phyloP scores from a whole-genome alignment of 257 asterid genomes.

The Solanum piurae region DNA sequence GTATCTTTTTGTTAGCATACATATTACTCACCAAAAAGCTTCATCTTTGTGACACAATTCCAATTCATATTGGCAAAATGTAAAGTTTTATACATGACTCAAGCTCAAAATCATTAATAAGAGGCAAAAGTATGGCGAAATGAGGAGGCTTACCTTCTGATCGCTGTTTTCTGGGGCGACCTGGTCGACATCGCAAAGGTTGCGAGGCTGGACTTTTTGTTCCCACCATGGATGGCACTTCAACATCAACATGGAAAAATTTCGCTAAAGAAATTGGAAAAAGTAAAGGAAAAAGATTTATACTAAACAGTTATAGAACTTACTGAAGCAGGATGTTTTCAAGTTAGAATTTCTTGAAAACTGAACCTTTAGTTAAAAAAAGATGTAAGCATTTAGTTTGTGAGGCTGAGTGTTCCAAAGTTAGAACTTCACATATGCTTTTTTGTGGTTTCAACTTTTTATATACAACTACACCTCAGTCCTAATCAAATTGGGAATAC shows the following conservation, averaged over 20 bases:
- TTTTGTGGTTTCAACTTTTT: background rate
- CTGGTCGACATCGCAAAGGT: background rate
- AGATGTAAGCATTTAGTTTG: no score
- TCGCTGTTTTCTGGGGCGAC: background rate
- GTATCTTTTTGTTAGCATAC: background rate
- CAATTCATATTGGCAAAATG: background rate
- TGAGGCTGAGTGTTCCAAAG: no score
- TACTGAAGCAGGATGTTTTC: background rate
- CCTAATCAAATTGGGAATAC: background rate
- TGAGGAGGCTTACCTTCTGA: background rate
- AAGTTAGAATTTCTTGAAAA: background rate
- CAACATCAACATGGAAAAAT: background rate
- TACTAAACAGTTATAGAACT: no score
- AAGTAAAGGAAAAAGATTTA: background rate
- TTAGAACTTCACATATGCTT: background rate
- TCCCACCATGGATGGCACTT: background rate
- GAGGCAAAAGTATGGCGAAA: background rate
- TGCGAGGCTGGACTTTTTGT: background rate
- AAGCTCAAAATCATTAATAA: background rate
- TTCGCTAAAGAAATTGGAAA: background rate
- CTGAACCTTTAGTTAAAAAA: no score
- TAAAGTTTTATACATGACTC: background rate
- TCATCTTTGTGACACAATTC: background rate
- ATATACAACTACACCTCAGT: background rate
- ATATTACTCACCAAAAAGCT: background rate